Evolutionary conservation across 805 yeast genomes (phyloP).

Genomic region (Torulaspora maleeae): DNA sequence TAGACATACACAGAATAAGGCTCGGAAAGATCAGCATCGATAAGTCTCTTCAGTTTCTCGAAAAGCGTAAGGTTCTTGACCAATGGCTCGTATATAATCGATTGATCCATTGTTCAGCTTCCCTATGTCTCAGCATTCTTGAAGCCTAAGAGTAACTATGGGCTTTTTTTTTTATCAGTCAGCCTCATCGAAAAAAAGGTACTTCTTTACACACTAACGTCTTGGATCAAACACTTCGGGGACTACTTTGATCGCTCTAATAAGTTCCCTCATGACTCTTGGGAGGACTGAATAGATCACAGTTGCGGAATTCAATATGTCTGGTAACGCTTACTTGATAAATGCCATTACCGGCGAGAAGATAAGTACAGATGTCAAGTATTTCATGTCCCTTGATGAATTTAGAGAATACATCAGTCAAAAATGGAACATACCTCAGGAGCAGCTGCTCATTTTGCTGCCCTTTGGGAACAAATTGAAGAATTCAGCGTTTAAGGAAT

Average conservation of each 20-base stretch:
- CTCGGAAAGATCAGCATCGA: constrained; percentile 75
- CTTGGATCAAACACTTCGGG: background rate
- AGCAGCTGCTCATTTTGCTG: constrained; percentile 49
- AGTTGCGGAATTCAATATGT: constrained; percentile 6
- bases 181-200: constrained; percentile 1
- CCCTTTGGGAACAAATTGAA: constrained; percentile 63
- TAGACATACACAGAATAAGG: constrained; percentile 94
- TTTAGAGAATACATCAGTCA: constrained; percentile 40
- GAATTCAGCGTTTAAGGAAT: constrained; percentile 36
- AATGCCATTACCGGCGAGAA: constrained; percentile 46
- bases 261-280: background rate
- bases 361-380: constrained; percentile 36
- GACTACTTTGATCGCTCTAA: background rate
- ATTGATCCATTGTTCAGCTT: background rate
- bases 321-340: constrained; percentile 18
- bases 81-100: constrained; percentile 24
- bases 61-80: constrained; percentile 37
- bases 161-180: background rate
- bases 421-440: constrained; percentile 40
- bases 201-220: background rate
- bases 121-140: background rate
- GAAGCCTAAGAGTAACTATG: background rate
- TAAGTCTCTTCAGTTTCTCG: constrained; percentile 48
- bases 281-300: background rate
- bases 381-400: constrained; percentile 41